Percentiles rank a stretch among this genome's conserved stretches.
Evolutionary conservation across 768 basidiomycete species (phyloP).

Genomic region (Suillus occidentalis): DNA sequence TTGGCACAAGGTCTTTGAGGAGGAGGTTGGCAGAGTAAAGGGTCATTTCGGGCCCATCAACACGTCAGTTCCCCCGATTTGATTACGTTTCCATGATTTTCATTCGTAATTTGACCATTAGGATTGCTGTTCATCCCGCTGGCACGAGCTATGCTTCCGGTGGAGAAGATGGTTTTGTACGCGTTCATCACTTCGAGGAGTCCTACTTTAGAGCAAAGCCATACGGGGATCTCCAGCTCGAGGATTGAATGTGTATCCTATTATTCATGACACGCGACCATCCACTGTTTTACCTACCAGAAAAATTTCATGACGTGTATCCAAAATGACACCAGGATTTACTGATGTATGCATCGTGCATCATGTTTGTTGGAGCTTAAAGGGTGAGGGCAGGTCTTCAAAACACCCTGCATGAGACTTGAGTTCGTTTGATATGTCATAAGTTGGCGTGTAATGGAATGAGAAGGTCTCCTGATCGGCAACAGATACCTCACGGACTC

Average conservation of each 20-base stretch:
- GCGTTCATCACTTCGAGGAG: slow-evolving; percentile 92
- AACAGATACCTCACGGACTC: not conserved
- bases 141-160: slow-evolving; percentile 92
- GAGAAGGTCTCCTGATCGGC: not conserved
- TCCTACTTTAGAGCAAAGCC: slow-evolving; percentile 90
- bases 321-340: not conserved
- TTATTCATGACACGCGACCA: not conserved
- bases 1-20: slow-evolving; percentile 97
- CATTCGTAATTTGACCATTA: slow-evolving; percentile 33
- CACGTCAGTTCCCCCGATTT: slow-evolving; percentile 60
- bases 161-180: slow-evolving; percentile 93
- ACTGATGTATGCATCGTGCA: not conserved
- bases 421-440: not conserved
- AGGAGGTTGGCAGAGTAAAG: slow-evolving; percentile 95
- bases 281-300: not conserved
- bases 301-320: not conserved
- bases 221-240: slow-evolving; percentile 85
- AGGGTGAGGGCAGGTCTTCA: not conserved
- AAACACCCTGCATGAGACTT: not conserved
- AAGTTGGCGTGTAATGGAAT: not conserved
- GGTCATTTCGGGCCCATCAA: slow-evolving; percentile 97
- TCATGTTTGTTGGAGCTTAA: not conserved
- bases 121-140: slow-evolving; percentile 89
- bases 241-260: slow-evolving; percentile 41
- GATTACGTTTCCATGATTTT: not conserved